These are phyloP conservation scores for Panicum hallii DNA, from an alignment of 202 grass and related monocot genomes.

Conservation along the genomic window DNA sequence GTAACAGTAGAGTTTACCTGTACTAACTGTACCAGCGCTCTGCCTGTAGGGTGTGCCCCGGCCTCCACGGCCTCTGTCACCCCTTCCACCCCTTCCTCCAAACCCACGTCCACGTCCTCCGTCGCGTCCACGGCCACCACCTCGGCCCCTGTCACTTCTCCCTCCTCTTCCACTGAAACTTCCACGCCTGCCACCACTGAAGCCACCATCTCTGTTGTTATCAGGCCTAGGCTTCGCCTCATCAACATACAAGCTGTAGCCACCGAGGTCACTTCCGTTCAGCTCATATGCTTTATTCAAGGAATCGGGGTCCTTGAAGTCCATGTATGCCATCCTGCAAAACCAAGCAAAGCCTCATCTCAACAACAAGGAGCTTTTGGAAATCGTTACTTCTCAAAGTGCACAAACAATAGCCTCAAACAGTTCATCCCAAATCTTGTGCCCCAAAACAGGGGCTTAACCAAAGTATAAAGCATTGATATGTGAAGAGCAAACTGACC, in stretches of 20 bases:
- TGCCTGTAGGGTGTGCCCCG: conserved; percentile 54
- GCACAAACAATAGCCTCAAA: not conserved
- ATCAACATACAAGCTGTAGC: conserved; percentile 65
- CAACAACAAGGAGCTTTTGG: not conserved
- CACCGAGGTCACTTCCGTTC: conserved; percentile 67
- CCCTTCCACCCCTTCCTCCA: conserved; percentile 49
- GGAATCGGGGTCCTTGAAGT: conserved; percentile 58
- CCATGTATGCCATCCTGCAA: conserved; percentile 85
- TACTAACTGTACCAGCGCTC: conserved; percentile 58
- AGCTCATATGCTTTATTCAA: conserved; percentile 68
- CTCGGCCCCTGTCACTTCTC: conserved; percentile 25
- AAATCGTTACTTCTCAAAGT: not conserved
- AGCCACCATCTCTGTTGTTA: conserved; percentile 40
- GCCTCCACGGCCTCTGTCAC: conserved; percentile 59
- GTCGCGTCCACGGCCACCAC: conserved; percentile 24
- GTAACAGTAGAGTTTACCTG: conserved; percentile 56
- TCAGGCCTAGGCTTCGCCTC: conserved; percentile 78
- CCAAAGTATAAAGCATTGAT: not conserved
- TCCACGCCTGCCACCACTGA: conserved; percentile 47
- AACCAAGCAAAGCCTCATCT: conserved; percentile 14
- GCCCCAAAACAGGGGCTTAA: not conserved
- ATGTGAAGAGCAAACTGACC: conserved; percentile 58
- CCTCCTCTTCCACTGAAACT: conserved; percentile 44
- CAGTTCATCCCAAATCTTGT: not conserved
- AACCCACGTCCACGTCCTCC: conserved; percentile 44